Conservation (phyloP, 1,284 basidiomycete species). For the Tylopilus orsonianus region DNA sequence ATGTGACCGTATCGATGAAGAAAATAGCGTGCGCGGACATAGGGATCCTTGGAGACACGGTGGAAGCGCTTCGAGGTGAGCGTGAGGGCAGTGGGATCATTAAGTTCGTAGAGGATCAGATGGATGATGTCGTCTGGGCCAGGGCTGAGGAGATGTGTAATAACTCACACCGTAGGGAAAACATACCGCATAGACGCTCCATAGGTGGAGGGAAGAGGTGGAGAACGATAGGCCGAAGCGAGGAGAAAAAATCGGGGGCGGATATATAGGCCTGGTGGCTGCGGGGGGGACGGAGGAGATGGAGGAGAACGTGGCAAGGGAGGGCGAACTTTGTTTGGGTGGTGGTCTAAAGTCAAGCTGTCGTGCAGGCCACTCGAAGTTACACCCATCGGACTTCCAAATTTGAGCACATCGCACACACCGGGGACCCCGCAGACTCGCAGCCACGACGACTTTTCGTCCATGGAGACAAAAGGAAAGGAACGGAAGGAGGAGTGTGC, state of each 20-base stretch:
- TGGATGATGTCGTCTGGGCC: slow-evolving; percentile 68
- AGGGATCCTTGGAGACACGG: slow-evolving; percentile 67
- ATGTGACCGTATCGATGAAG: slow-evolving; percentile 65
- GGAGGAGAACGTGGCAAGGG: slow-evolving; percentile 2
- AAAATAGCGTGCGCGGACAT: slow-evolving; percentile 73
- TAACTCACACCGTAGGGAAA: slow-evolving; percentile 17
- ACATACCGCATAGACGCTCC: slow-evolving; percentile 64
- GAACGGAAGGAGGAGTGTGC: background rate
- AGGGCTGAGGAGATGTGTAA: slow-evolving; percentile 17
- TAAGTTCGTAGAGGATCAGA: slow-evolving; percentile 68
- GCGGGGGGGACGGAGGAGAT: background rate
- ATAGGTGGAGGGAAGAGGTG: slow-evolving; percentile 34
- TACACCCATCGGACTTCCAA: slow-evolving; percentile 43
- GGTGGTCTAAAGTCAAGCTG: slow-evolving; percentile 36
- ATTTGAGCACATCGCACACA: slow-evolving; percentile 31
- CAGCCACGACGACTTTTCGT: slow-evolving; percentile 18
- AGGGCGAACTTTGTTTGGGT: slow-evolving; percentile 33
- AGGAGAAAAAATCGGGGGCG: slow-evolving; percentile 3
- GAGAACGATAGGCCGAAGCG: background rate
- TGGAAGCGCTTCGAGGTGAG: slow-evolving; percentile 57
- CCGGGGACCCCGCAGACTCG: slow-evolving; percentile 35
- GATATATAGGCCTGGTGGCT: background rate
- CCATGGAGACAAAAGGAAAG: background rate
- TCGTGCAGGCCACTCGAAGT: slow-evolving; percentile 30
- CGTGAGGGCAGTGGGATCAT: slow-evolving; percentile 59